phyloP scores from a whole-genome alignment of 1,139 yeast species.

The Diutina catenulata region DNA sequence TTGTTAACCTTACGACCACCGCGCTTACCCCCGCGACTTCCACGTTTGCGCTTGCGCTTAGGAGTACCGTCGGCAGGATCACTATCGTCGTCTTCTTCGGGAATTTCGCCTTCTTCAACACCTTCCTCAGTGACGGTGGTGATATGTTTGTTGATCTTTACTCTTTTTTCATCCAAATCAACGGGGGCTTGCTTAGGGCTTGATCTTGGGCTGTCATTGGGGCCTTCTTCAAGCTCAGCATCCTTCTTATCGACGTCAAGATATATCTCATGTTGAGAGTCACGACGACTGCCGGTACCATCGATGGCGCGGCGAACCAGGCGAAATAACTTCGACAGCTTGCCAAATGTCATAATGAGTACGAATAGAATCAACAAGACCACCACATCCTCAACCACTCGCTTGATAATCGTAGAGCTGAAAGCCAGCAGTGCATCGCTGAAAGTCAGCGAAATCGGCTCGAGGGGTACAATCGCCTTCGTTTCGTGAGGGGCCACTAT shows the following conservation, averaged over 20 bases:
- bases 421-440: neutral
- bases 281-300: neutral
- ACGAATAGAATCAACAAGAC: conserved; percentile 24
- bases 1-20: conserved; percentile 35
- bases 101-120: neutral
- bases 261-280: too few species aligned
- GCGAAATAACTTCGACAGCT: conserved; percentile 1
- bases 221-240: conserved; percentile 14
- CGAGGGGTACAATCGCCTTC: neutral
- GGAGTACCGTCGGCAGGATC: conserved; percentile 4
- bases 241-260: too few species aligned
- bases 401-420: conserved; percentile 12
- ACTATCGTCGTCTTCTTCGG: conserved; percentile 3
- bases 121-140: neutral
- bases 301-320: conserved; percentile 7
- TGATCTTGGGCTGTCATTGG: conserved; percentile 20
- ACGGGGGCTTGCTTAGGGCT: conserved; percentile 9
- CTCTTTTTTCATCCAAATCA: conserved; percentile 10
- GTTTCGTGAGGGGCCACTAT: too few species aligned
- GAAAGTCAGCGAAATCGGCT: too few species aligned
- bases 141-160: conserved; percentile 1
- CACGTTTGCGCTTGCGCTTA: conserved; percentile 56
- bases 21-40: conserved; percentile 69
- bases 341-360: conserved; percentile 17
- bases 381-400: conserved; percentile 39